These are phyloP conservation scores for Globisporangium irregulare DNA, from an alignment of 352 stramenopile species.

Conservation along the genomic window DNA sequence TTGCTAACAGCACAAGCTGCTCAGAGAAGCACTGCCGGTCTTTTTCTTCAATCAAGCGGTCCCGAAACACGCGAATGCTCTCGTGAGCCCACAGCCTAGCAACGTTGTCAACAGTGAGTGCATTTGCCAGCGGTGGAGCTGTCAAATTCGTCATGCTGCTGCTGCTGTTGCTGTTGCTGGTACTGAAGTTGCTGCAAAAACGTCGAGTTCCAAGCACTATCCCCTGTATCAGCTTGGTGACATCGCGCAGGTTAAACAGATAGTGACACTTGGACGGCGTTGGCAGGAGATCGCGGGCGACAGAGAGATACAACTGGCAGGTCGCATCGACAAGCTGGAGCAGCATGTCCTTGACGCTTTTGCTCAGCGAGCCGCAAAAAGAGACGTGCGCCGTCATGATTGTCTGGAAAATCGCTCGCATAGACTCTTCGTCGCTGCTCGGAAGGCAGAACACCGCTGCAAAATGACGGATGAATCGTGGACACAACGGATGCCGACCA, in stretches of 20 bases:
- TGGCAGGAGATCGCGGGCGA: slow-evolving; percentile 55
- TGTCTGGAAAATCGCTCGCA: slow-evolving; percentile 87
- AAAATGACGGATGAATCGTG: slow-evolving; percentile 72
- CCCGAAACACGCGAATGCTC: slow-evolving; percentile 89
- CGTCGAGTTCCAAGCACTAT: slow-evolving; percentile 56
- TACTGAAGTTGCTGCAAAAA: slow-evolving; percentile 11
- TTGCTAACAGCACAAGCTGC: slow-evolving; percentile 65
- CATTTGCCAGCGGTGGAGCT: slow-evolving; percentile 10
- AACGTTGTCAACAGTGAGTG: slow-evolving; percentile 44
- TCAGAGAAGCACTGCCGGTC: slow-evolving; percentile 89
- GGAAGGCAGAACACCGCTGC: slow-evolving; percentile 65
- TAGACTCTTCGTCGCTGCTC: slow-evolving; percentile 61
- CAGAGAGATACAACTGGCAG: slow-evolving; percentile 53
- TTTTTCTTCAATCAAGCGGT: slow-evolving; percentile 78
- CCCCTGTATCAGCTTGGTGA: slow-evolving; percentile 78
- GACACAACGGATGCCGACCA: slow-evolving; percentile 50
- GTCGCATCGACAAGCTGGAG: slow-evolving; percentile 55
- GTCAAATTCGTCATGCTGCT: not conserved
- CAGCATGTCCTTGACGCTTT: slow-evolving; percentile 54
- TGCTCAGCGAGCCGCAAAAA: slow-evolving; percentile 28
- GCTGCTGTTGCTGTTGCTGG: slow-evolving; percentile 9
- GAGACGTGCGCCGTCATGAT: slow-evolving; percentile 72
- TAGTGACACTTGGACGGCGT: slow-evolving; percentile 85
- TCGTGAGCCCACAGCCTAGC: slow-evolving; percentile 89
- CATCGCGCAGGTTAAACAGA: slow-evolving; percentile 79